Percentiles rank a stretch among this genome's conserved stretches.
Conservation (phyloP, 371 early-diverging fungal species). For the Rhizomucor miehei region DNA sequence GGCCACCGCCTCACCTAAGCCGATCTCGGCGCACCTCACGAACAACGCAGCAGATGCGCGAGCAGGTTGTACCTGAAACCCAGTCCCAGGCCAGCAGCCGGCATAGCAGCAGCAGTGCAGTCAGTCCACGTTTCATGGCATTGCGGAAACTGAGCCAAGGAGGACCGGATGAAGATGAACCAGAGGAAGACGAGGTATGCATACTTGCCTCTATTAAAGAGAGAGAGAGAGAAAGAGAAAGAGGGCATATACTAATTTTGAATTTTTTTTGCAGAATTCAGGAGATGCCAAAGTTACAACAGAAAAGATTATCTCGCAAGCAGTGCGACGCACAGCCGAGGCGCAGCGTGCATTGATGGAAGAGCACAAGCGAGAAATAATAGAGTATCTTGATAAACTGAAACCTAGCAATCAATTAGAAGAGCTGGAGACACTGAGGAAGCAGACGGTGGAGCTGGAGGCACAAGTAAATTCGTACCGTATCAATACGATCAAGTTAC, state of each 20-base stretch:
- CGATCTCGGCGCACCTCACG: constrained; percentile 29
- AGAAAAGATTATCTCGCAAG: constrained; percentile 18
- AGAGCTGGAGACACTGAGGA: constrained; percentile 17
- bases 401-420: not conserved
- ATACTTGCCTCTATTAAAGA: not conserved
- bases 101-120: constrained; percentile 31
- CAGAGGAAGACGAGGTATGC: not conserved
- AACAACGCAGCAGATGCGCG: constrained; percentile 10
- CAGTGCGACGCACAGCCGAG: constrained; percentile 31
- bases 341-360: constrained; percentile 37
- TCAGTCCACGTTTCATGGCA: constrained; percentile 45
- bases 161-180: constrained; percentile 20
- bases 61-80: constrained; percentile 1
- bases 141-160: constrained; percentile 32
- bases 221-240: not conserved
- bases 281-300: constrained; percentile 6
- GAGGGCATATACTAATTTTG: too few relatives aligned
- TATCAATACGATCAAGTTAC: constrained; percentile 15
- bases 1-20: constrained; percentile 36
- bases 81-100: constrained; percentile 8
- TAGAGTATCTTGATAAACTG: constrained; percentile 6
- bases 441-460: constrained; percentile 20
- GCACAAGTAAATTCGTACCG: constrained; percentile 15
- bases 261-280: constrained; percentile 12
- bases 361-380: constrained; percentile 36